Conservation (phyloP, 176 grass and related monocot genomes). For the Phoenix roebelenii region DNA sequence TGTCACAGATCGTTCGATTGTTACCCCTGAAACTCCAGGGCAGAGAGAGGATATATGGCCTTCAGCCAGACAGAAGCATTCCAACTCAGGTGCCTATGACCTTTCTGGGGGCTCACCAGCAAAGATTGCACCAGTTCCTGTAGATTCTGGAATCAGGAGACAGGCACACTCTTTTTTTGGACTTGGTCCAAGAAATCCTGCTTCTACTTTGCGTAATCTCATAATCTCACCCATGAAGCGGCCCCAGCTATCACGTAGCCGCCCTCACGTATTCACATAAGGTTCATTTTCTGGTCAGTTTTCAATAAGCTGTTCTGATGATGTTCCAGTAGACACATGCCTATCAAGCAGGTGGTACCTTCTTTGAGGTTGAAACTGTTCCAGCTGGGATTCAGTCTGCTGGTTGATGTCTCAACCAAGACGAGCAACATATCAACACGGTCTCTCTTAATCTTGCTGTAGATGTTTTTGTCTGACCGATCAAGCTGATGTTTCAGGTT, state of each 20-base stretch:
- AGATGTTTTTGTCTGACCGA: conserved; percentile 23
- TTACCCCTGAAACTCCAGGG: conserved; percentile 84
- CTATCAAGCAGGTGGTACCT: not conserved
- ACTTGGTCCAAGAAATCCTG: conserved; percentile 41
- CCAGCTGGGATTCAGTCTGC: not conserved
- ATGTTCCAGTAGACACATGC: too few species aligned
- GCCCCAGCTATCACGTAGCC: conserved; percentile 29
- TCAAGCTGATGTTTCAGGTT: conserved; percentile 35
- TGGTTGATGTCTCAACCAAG: too few species aligned
- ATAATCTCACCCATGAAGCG: conserved; percentile 54
- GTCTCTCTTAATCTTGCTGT: not conserved
- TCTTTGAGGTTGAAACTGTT: not conserved
- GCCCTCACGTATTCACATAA: conserved; percentile 57
- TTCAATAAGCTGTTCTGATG: not conserved
- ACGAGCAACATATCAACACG: not conserved
- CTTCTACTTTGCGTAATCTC: conserved; percentile 42
- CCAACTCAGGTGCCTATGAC: conserved; percentile 41
- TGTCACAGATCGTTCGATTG: conserved; percentile 43
- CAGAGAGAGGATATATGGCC: conserved; percentile 55
- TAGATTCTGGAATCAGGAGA: conserved; percentile 41
- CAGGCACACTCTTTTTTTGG: conserved; percentile 23
- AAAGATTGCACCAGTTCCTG: conserved; percentile 27
- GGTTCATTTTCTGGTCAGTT: not conserved
- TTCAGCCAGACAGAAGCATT: conserved; percentile 31
- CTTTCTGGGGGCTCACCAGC: conserved; percentile 44